Conservation (phyloP, 108 stramenopile species). For the Cylindrotheca fusiformis region DNA sequence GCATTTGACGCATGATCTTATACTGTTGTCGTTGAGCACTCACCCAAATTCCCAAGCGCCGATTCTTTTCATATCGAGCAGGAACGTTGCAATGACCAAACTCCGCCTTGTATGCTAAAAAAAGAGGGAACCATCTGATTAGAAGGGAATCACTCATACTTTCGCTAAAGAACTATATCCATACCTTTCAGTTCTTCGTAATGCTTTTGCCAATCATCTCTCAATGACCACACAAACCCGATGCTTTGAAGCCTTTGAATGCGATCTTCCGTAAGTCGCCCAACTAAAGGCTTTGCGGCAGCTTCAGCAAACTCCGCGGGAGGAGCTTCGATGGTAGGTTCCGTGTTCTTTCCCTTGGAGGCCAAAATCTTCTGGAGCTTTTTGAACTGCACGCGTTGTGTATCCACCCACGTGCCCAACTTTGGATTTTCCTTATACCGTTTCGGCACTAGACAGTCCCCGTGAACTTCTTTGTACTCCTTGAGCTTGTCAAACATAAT, state of each 20-base stretch:
- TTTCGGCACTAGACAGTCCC: slow-evolving; percentile 63
- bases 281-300: slow-evolving; percentile 28
- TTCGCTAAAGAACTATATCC: not conserved
- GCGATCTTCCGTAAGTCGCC: slow-evolving; percentile 54
- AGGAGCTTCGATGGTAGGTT: not conserved
- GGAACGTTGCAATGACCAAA: slow-evolving; percentile 81
- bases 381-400: slow-evolving; percentile 50
- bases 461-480: slow-evolving; percentile 42
- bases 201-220: slow-evolving; percentile 59
- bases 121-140: not conserved
- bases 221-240: slow-evolving; percentile 74
- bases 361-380: slow-evolving; percentile 39
- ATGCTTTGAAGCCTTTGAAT: slow-evolving; percentile 54
- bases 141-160: not conserved
- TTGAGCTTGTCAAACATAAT: slow-evolving; percentile 32
- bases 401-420: slow-evolving; percentile 44
- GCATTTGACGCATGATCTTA: slow-evolving; percentile 34
- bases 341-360: not conserved
- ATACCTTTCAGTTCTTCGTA: slow-evolving; percentile 40
- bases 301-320: not conserved
- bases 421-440: slow-evolving; percentile 41
- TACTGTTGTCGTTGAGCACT: slow-evolving; percentile 63
- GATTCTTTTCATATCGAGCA: slow-evolving; percentile 61
- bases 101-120: slow-evolving; percentile 24
- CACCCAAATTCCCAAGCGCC: slow-evolving; percentile 76